Conservation (phyloP, 371 early-diverging fungal genomes). For the Circinella umbellata region DNA sequence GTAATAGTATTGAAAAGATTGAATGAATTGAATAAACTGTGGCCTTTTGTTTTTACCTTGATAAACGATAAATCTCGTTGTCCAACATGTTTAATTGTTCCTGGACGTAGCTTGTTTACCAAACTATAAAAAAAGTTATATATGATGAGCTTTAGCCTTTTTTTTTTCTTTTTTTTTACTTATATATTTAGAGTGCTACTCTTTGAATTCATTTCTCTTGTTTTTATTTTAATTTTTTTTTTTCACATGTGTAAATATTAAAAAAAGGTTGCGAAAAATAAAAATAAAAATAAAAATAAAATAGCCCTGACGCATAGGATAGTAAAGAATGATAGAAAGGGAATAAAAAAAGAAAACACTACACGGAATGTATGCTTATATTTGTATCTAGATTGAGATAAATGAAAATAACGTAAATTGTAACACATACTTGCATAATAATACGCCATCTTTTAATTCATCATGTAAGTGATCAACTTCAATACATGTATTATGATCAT, state of each 20-base stretch:
- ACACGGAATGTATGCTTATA: too few species aligned
- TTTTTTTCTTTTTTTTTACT: too few species aligned
- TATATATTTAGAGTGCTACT: background rate
- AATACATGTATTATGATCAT: slow-evolving; percentile 3
- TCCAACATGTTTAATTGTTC: slow-evolving; percentile 51
- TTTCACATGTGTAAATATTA: background rate
- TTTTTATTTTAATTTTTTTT: background rate
- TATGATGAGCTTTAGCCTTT: too few species aligned
- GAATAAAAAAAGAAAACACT: background rate
- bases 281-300: background rate
- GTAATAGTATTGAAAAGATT: background rate
- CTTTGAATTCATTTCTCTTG: slow-evolving; percentile 11
- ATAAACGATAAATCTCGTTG: slow-evolving; percentile 50
- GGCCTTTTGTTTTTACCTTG: slow-evolving; percentile 25
- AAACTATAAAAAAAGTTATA: slow-evolving; percentile 27
- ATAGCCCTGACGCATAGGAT: background rate
- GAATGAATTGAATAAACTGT: background rate
- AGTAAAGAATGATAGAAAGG: background rate
- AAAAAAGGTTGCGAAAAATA: too few species aligned
- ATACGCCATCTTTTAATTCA: slow-evolving; percentile 48
- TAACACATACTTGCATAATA: slow-evolving; percentile 51
- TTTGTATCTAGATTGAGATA: too few species aligned
- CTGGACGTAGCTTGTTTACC: slow-evolving; percentile 49
- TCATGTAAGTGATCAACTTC: slow-evolving; percentile 54
- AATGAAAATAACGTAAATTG: background rate